Conservation (phyloP, 1,139 yeast genomes). For the Lipomyces yarrowii region DNA sequence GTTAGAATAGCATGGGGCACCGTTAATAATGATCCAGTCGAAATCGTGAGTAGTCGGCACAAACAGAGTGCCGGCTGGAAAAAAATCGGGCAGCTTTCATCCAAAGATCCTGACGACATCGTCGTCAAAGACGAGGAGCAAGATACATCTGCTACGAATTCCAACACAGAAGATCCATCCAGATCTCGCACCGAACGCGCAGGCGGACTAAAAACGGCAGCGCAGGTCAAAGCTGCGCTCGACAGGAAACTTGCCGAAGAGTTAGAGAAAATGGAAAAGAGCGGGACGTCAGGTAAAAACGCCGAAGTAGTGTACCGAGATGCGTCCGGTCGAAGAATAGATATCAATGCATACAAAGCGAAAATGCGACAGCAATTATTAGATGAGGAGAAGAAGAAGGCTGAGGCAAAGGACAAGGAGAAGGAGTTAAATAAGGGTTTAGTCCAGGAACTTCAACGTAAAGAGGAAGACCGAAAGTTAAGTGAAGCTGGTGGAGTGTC, state of each 20-base stretch:
- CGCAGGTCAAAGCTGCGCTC: conserved; percentile 17
- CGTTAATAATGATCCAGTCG: conserved; percentile 11
- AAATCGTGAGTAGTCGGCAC: conserved; percentile 5
- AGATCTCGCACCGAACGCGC: conserved; percentile 1
- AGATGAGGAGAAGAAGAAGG: conserved; percentile 38
- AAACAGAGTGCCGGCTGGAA: conserved; percentile 36
- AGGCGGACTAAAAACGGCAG: conserved; percentile 30
- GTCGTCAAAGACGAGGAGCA: conserved; percentile 9
- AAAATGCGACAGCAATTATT: conserved; percentile 40
- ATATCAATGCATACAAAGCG: conserved; percentile 40
- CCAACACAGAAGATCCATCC: not conserved
- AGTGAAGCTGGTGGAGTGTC: conserved; percentile 41
- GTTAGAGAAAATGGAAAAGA: conserved; percentile 11
- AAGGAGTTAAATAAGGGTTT: conserved; percentile 50
- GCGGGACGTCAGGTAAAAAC: conserved; percentile 24
- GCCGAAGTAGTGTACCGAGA: conserved; percentile 63
- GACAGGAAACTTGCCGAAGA: conserved; percentile 23
- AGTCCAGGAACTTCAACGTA: conserved; percentile 45
- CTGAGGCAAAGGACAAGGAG: conserved; percentile 41
- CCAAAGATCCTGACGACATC: conserved; percentile 13
- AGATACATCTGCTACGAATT: not conserved
- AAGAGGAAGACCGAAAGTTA: conserved; percentile 40
- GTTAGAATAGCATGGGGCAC: not conserved
- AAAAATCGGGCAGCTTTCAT: conserved; percentile 36
- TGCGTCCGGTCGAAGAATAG: conserved; percentile 55